phyloP scores from a whole-genome alignment of 371 early-diverging fungal genomes.

The Capniomyces stellatus region DNA sequence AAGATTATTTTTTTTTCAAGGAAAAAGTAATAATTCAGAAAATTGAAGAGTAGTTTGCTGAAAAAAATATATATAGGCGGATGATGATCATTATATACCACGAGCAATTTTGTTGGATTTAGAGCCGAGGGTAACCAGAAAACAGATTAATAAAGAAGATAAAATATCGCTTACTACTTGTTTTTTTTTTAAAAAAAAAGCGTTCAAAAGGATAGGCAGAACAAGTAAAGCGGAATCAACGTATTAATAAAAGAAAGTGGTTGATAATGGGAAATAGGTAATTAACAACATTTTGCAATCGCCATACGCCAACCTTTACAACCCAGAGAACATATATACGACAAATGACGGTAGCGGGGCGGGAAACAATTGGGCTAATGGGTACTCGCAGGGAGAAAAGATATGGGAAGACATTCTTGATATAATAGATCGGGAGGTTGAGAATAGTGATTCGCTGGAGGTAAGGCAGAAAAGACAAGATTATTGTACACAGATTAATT shows the following conservation, averaged over 20 bases:
- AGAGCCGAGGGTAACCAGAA: constrained; percentile 61
- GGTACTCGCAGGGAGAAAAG: constrained; percentile 62
- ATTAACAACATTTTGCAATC: constrained; percentile 37
- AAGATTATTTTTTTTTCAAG: too few species aligned
- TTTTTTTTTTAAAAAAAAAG: too few species aligned
- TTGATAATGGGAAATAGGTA: constrained; percentile 1
- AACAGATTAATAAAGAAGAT: not conserved
- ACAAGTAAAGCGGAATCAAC: too few species aligned
- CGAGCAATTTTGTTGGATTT: constrained; percentile 79
- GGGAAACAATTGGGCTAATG: constrained; percentile 90
- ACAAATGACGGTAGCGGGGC: constrained; percentile 89
- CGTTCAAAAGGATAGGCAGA: too few species aligned
- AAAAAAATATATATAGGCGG: constrained; percentile 36
- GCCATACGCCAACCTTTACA: constrained; percentile 62
- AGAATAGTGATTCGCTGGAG: constrained; percentile 80
- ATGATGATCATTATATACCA: constrained; percentile 88
- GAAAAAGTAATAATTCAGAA: too few species aligned
- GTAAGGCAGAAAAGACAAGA: constrained; percentile 11
- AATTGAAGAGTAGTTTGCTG: too few species aligned
- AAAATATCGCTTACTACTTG: too few species aligned
- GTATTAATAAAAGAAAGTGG: not conserved
- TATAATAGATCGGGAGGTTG: constrained; percentile 88
- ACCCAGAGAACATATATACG: constrained; percentile 79
- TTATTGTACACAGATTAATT: too few species aligned
- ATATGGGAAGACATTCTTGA: constrained; percentile 74